Evolutionary conservation across 805 yeast genomes (phyloP), one percentile per base, ranked within the genome.

Genomic region (Metschnikowia amazonensis): DNA sequence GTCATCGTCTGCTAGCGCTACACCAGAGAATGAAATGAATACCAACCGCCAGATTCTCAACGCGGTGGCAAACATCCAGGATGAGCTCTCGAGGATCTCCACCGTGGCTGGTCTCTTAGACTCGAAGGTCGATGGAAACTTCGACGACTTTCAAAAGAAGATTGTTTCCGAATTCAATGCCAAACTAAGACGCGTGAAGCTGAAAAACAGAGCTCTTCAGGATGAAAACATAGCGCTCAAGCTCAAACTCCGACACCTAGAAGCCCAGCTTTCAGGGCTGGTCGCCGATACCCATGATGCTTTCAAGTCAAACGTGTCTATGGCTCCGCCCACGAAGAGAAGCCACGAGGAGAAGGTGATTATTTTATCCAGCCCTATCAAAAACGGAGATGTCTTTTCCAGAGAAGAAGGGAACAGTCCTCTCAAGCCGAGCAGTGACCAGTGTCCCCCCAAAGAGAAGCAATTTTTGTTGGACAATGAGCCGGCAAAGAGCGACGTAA

Each of bases 301-400:
- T 43, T 13, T 39, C 38, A 39, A 43, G 44, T 32, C 45, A 33
- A 20, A 13, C 34, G n/a, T 16, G 16, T 23, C 28, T 25, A 43
- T 34, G 30, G 49, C 52, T 10, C 45, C 44, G 13, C 42, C 45
- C n/a, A 36, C 38, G 13, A 32, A 14, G 23, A 20, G 30, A 21
- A n/a, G 3, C 11, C 20, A 23, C 14, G 34, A 31, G 9, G 42
- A 35, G 10, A 27, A 36, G 13, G 36, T 46, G 33, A 41, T 45
- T 8, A 52, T 53, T 9, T 14, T 50, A 16, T 53, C 57, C 5
- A 53, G 57, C 24, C 57, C 57, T 1, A 39, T 52, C 9, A 52
- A 52, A 34, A 36, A 30, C 18, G 25, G 11, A 20, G 25, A 27
- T 4, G 40, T 7, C 8, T 13, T 9, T 11, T 14, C 7, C 18